Evolutionary conservation across 352 stramenopile genomes (phyloP), one percentile per base, ranked within the genome.

Genomic region (Globisporangium camurandrum): DNA sequence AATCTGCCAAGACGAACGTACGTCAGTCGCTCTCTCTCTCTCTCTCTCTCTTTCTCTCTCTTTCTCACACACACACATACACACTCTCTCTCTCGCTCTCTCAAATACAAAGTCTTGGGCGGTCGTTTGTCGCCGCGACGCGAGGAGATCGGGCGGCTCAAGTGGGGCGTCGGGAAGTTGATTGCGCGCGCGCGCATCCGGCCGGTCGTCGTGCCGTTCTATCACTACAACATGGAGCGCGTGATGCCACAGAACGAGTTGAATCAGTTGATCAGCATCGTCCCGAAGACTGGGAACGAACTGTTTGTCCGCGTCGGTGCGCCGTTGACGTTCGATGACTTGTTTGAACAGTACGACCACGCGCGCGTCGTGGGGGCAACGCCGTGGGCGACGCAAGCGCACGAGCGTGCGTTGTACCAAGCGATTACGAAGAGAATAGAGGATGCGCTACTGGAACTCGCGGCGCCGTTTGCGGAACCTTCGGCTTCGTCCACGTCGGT

Each of bases 101-200:
- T n/a, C n/a, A n/a, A n/a, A n/a, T n/a, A n/a, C n/a, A n/a, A 33
- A 90, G 81, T 66, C n/a, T 67, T 91, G 12, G 82, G 82, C 28
- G 81, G 82, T 6, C 76, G 84, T 26, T 58, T 67, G 28, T 72
- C 75, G 38, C 77, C 80, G 7, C 62, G 62, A 38, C 69, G 64
- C n/a, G 74, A 78, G 30, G 70, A 92, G 43, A 81, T 95, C 28
- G 84, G 84, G 2, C 75, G 74, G 1, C 59, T 95, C 30, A 95
- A 95, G 52, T 95, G 84, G 84, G 84, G 84, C 11, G 80, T 91
- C 14, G 82, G 74, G 14, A 95, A 93, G 44, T 69, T 95, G 43
- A 89, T 95, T 47, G 80, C 80, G 22, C 79, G 84, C 44, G 75
- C 80, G 1, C 70, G 70, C 17, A 61, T 75, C 44, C 67, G 70